Conservation (phyloP, 441 rosid genomes). For the Pelargonium exstipulatum region DNA sequence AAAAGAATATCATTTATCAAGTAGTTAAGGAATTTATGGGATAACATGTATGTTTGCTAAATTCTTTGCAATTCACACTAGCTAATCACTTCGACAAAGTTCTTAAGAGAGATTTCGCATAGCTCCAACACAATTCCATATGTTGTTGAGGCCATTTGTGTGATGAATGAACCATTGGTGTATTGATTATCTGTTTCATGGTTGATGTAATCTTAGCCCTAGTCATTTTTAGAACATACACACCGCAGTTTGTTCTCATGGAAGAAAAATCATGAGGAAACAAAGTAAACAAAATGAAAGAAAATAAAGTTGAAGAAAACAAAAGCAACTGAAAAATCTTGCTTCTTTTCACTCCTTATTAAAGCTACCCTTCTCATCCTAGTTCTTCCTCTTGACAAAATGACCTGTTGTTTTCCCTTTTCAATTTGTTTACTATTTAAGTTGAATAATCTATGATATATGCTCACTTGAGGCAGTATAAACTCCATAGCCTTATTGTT, state of each 20-base stretch:
- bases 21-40: no score
- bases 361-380: background rate
- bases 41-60: no score
- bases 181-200: background rate
- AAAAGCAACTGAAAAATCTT: background rate
- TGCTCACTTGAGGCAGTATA: background rate
- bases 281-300: background rate
- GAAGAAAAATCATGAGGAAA: background rate
- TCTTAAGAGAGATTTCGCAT: background rate
- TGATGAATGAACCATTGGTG: background rate
- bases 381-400: background rate
- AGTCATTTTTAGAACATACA: background rate
- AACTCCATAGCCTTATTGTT: background rate
- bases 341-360: background rate
- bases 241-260: background rate
- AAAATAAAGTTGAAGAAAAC: background rate
- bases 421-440: background rate
- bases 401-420: background rate
- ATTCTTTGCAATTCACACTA: no score
- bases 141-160: background rate
- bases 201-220: no score
- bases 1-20: background rate
- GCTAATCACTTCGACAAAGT: background rate
- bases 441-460: background rate
- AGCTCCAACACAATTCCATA: background rate